phyloP scores from a whole-genome alignment of 805 yeast species.

The Kurtzmaniella cleridarum region DNA sequence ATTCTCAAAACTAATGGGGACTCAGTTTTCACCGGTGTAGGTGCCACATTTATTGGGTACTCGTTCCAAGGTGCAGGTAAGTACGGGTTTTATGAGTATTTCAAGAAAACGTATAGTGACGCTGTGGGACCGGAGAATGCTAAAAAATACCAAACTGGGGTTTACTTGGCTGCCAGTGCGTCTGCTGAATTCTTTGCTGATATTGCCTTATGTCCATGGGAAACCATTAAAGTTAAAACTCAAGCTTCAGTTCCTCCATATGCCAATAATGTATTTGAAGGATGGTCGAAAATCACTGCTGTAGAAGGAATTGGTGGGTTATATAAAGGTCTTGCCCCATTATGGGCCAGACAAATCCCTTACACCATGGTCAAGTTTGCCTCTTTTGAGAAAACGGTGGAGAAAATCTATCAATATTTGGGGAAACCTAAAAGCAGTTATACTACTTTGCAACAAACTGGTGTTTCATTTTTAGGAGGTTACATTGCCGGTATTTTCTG shows the following conservation, averaged over 20 bases:
- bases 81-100: conserved; percentile 90
- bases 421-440: conserved; percentile 72
- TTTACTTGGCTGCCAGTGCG: conserved; percentile 83
- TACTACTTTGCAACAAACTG: conserved; percentile 75
- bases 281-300: conserved; percentile 60
- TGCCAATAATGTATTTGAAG: conserved; percentile 58
- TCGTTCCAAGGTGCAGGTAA: conserved; percentile 96
- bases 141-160: conserved; percentile 59
- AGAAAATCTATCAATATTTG: conserved; percentile 63
- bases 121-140: conserved; percentile 60
- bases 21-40: conserved; percentile 80
- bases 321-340: conserved; percentile 84
- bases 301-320: conserved; percentile 68
- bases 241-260: conserved; percentile 91
- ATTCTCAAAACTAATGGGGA: conserved; percentile 75
- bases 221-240: conserved; percentile 89
- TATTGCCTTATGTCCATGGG: conserved; percentile 85
- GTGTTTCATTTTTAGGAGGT: conserved; percentile 93
- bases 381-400: conserved; percentile 87
- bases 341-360: conserved; percentile 97
- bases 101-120: conserved; percentile 74
- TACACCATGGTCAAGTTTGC: conserved; percentile 98
- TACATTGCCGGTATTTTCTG: conserved; percentile 96
- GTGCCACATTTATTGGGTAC: conserved; percentile 91
- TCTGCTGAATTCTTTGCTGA: conserved; percentile 94